These are phyloP conservation scores for Fibroporia radiculosa DNA, from an alignment of 768 basidiomycete species.

Conservation along the genomic window DNA sequence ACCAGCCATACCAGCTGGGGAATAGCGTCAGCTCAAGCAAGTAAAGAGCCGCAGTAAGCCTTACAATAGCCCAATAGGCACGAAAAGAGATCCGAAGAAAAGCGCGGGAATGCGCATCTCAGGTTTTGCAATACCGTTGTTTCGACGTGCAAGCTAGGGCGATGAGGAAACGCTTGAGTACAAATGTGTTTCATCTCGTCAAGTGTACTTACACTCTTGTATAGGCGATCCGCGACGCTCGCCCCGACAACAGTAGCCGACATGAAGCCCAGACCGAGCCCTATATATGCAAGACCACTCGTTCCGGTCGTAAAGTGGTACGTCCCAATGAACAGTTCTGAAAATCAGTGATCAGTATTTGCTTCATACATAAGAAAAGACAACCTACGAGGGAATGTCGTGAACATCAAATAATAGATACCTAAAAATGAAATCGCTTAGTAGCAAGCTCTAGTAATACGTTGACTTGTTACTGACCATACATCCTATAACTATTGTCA, in stretches of 20 bases:
- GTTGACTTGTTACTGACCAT: too few relatives aligned
- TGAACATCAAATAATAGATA: constrained; percentile 55
- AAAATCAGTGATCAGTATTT: constrained; percentile 4
- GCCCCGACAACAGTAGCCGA: constrained; percentile 23
- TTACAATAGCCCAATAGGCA: background rate
- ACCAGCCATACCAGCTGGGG: constrained; percentile 74
- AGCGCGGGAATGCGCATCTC: constrained; percentile 71
- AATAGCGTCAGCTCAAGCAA: background rate
- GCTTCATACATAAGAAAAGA: too few relatives aligned
- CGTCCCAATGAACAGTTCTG: constrained; percentile 34
- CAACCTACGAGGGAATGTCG: constrained; percentile 54
- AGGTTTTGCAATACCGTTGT: constrained; percentile 58
- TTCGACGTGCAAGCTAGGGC: constrained; percentile 18
- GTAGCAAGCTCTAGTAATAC: too few relatives aligned
- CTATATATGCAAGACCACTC: constrained; percentile 29
- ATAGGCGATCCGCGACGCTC: constrained; percentile 22
- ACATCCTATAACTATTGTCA: too few relatives aligned
- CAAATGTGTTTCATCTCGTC: too few relatives aligned
- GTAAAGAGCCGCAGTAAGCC: background rate
- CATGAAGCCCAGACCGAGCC: constrained; percentile 30
- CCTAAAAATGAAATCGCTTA: constrained; percentile 23
- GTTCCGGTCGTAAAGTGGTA: constrained; percentile 24
- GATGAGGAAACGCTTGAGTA: background rate
- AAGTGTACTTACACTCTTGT: constrained; percentile 20
- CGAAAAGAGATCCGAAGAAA: constrained; percentile 60